A percentile compares a stretch with the other conserved stretches of the same genome.
phyloP scores from a whole-genome alignment of 2,329 filamentous ascomycete genomes.

The Coniella vitis region DNA sequence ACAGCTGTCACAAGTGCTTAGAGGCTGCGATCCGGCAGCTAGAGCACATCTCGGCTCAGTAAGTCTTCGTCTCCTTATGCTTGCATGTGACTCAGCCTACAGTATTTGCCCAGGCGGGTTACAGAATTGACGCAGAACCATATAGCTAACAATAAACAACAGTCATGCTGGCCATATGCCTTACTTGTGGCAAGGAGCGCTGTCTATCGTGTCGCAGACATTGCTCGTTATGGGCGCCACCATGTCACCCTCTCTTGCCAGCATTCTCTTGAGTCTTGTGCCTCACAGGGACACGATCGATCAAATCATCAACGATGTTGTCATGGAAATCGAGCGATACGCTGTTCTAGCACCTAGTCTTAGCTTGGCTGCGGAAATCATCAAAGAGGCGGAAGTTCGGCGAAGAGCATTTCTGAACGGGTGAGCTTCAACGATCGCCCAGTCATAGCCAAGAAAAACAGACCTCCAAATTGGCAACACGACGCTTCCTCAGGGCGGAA shows the following conservation, averaged over 20 bases:
- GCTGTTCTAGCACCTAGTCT: slow-evolving; percentile 70
- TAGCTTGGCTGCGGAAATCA: slow-evolving; percentile 69
- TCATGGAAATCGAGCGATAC: slow-evolving; percentile 68
- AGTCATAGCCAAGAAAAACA: too few species aligned
- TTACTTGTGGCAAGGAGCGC: slow-evolving; percentile 77
- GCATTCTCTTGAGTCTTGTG: slow-evolving; percentile 53
- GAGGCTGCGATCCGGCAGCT: slow-evolving; percentile 75
- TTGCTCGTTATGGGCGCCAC: slow-evolving; percentile 79
- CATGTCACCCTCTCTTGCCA: slow-evolving; percentile 66
- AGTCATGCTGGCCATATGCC: slow-evolving; percentile 78
- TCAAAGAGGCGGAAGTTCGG: slow-evolving; percentile 70
- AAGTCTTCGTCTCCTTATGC: slow-evolving; percentile 25
- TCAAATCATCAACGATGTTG: slow-evolving; percentile 69
- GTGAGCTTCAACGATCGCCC: slow-evolving; percentile 29
- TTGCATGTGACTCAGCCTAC: too few species aligned
- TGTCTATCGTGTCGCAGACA: slow-evolving; percentile 77
- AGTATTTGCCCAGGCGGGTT: too few species aligned
- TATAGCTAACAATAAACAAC: slow-evolving; percentile 10
- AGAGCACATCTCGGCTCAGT: slow-evolving; percentile 72
- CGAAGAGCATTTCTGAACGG: slow-evolving; percentile 55
- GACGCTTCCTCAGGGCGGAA: too few species aligned
- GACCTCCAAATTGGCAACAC: too few species aligned
- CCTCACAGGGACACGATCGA: slow-evolving; percentile 58
- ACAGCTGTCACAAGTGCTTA: slow-evolving; percentile 74
- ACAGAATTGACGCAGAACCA: too few species aligned